phyloP scores from a whole-genome alignment of 495 filamentous ascomycete species.

The Lasiosphaeriaceae sp. region DNA sequence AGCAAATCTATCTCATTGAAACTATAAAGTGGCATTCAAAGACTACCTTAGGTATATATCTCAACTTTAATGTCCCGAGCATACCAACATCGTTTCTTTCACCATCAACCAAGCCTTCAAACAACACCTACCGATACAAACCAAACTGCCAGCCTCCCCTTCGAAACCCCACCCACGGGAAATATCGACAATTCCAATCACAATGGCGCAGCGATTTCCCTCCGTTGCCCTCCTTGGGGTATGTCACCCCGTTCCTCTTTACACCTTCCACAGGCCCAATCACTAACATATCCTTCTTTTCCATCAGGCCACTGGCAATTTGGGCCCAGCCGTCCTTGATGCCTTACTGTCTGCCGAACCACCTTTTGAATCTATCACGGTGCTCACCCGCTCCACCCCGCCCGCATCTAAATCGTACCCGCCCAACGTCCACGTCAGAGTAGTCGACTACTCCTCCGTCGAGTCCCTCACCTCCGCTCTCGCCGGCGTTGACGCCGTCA shows the following conservation, averaged over 20 bases:
- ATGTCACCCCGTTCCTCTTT: neutral
- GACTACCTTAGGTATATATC: too few relatives aligned
- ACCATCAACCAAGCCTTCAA: too few relatives aligned
- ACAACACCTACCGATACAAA: too few relatives aligned
- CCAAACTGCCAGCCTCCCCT: too few relatives aligned
- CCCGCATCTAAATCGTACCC: constrained; percentile 32
- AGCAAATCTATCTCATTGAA: too few relatives aligned
- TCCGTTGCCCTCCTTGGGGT: constrained; percentile 1
- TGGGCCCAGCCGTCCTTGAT: constrained; percentile 50
- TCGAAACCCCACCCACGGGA: too few relatives aligned
- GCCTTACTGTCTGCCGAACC: constrained; percentile 39
- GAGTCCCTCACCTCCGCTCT: constrained; percentile 48
- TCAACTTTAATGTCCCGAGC: too few relatives aligned
- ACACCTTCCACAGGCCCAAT: neutral
- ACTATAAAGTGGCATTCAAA: too few relatives aligned
- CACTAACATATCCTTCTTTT: neutral
- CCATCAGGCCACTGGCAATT: constrained; percentile 1
- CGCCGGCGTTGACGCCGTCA: constrained; percentile 49
- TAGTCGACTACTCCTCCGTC: constrained; percentile 51
- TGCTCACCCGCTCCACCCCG: constrained; percentile 41
- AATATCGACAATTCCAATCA: neutral
- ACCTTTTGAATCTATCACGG: constrained; percentile 50
- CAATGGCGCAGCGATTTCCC: constrained; percentile 1
- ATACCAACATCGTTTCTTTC: too few relatives aligned
- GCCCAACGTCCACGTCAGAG: constrained; percentile 35